A percentile compares a stretch with the other conserved stretches of the same genome.
These are phyloP conservation scores for Scedosporium dehoogii DNA, from an alignment of 2,329 filamentous ascomycete genomes.

Conservation along the genomic window DNA sequence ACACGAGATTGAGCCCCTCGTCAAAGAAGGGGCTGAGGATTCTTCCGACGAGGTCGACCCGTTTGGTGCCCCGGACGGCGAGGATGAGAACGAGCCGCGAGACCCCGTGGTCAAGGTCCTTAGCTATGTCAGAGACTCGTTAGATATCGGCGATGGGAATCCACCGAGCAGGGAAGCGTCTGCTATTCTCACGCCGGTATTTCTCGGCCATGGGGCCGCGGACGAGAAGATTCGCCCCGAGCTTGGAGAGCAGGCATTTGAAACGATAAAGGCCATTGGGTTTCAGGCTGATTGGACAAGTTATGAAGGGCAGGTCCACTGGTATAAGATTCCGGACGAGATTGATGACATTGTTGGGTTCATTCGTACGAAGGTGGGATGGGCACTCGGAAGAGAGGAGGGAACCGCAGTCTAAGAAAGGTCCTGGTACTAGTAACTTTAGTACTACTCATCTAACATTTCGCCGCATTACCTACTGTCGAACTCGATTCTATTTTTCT, in stretches of 20 bases:
- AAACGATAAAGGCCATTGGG: not conserved
- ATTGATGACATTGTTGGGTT: not conserved
- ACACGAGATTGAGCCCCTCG: conserved; percentile 19
- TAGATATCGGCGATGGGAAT: not conserved
- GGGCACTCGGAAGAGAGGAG: not conserved
- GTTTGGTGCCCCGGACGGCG: conserved; percentile 10
- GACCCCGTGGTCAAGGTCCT: not conserved
- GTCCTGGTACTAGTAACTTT: no score
- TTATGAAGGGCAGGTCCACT: not conserved
- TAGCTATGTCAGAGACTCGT: not conserved
- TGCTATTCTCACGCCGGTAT: not conserved
- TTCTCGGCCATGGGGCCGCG: conserved; percentile 91
- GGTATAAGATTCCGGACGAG: not conserved
- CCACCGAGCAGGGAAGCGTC: not conserved
- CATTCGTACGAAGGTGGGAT: not conserved
- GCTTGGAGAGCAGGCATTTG: not conserved
- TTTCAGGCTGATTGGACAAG: not conserved
- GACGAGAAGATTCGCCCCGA: conserved; percentile 52
- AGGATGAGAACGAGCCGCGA: conserved; percentile 1
- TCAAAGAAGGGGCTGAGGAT: conserved; percentile 11
- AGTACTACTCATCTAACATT: no score
- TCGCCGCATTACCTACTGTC: no score
- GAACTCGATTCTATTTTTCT: no score
- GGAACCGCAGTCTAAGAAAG: no score
- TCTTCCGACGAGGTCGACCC: conserved; percentile 12